Percentiles rank a stretch among this genome's conserved stretches.
These are phyloP conservation scores for Castanea mollissima DNA, from an alignment of 306 rosid genomes.

Conservation along the genomic window DNA sequence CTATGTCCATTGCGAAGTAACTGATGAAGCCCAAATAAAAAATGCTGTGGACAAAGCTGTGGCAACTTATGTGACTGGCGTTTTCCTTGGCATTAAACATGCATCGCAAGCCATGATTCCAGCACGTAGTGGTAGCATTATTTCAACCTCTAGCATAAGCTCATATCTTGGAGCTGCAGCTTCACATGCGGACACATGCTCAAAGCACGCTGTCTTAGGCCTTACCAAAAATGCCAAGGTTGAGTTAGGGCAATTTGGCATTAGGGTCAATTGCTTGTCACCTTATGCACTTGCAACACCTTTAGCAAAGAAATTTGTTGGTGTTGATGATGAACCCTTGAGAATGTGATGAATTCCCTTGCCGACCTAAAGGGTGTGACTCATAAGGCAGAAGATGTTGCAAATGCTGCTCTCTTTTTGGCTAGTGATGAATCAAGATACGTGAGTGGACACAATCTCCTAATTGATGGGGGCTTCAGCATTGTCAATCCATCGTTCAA, in stretches of 20 bases:
- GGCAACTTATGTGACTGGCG: constrained; percentile 43
- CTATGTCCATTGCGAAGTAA: constrained; percentile 69
- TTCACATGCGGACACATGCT: constrained; percentile 61
- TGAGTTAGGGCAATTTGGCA: constrained; percentile 78
- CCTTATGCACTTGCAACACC: constrained; percentile 70
- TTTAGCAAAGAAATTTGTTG: constrained; percentile 43
- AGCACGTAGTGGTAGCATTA: constrained; percentile 45
- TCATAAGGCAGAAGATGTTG: constrained; percentile 65
- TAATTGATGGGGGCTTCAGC: constrained; percentile 69
- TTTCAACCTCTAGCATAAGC: constrained; percentile 57
- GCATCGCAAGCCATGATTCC: constrained; percentile 71
- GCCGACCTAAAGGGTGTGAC: constrained; percentile 66
- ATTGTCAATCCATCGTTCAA: constrained; percentile 51
- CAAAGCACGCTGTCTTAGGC: constrained; percentile 76
- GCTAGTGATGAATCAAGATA: constrained; percentile 71
- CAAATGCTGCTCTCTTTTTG: constrained; percentile 73
- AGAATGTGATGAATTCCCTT: constrained; percentile 27
- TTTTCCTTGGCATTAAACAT: constrained; percentile 72
- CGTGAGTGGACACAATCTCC: constrained; percentile 78
- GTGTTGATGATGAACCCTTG: constrained; percentile 42
- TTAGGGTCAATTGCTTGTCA: constrained; percentile 75
- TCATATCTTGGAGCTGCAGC: constrained; percentile 64
- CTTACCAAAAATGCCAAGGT: constrained; percentile 68
- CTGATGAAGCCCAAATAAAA: constrained; percentile 61
- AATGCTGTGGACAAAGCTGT: constrained; percentile 41